Evolutionary conservation across 345 rosid species (phyloP), one percentile per base, ranked within the genome.

Genomic region (Populus tremula): DNA sequence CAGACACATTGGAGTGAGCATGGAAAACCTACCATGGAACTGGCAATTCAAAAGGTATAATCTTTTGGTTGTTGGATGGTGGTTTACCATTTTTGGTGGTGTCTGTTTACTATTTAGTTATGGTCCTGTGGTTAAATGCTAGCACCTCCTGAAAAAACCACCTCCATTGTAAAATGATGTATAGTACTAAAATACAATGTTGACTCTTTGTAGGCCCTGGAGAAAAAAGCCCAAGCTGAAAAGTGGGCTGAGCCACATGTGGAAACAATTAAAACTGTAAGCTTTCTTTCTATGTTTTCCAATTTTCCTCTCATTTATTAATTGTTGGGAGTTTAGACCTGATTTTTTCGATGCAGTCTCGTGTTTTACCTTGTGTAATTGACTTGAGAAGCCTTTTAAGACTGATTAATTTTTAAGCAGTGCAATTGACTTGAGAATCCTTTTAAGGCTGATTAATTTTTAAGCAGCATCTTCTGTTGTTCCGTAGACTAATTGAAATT

Each of bases 201-300:
- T 80, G 17, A 72, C 41, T 79, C 76, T 61, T 49, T 78, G 27
- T 77, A 96, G 99, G 90, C 87, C 77, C 61, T 85, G 11, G 94
- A 94, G 83, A 90, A 84, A 79, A 94, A 87, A 75, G 77, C 85
- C 56, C 88, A 86, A 78, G 97, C 89, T 83, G 89, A 79, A 80
- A 87, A 88, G 82, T 96, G 95, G 97, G 97, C 92, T 75, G 86
- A 86, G 80, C 99, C 99, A 36, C 97, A 89, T 78, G 27, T 90
- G 73, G 89, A 89, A 80, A 87, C 67, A 39, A 74, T 96, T 71
- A 89, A 89, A 87, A 91, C 89, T 27, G 99, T 96, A 86, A 86
- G 89, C 68, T 61, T 71, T 79, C 18, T 85, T 62, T 62, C 31
- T 43, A 11, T 56, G 21, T 63, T 71, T 14, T 5, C 43, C 56